A percentile compares a stretch with the other conserved stretches of the same genome.
phyloP scores from a whole-genome alignment of 306 rosid genomes.

The Castanea mollissima region DNA sequence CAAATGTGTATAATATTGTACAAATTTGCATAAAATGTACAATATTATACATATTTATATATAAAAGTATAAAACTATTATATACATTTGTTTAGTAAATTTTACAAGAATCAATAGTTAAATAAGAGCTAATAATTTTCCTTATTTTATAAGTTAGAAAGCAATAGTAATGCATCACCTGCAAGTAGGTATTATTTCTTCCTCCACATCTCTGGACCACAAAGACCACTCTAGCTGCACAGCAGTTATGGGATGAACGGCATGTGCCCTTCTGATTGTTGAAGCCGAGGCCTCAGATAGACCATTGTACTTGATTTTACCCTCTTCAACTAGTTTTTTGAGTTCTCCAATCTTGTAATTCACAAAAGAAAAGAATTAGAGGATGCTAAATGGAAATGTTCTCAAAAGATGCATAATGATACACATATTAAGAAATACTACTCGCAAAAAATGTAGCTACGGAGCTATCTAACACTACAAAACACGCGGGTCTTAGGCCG shows the following conservation, averaged over 20 bases:
- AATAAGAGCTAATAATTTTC: too few species aligned
- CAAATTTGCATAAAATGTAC: too few species aligned
- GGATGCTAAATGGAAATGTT: too few species aligned
- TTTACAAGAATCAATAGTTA: too few species aligned
- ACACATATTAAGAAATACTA: too few species aligned
- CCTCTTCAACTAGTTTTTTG: slow-evolving; percentile 58
- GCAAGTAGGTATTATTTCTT: slow-evolving; percentile 59
- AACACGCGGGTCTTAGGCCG: too few species aligned
- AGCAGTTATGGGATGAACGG: slow-evolving; percentile 65
- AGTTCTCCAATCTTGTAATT: slow-evolving; percentile 57
- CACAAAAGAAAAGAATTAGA: neutral
- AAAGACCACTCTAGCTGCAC: slow-evolving; percentile 63
- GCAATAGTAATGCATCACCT: slow-evolving; percentile 23
- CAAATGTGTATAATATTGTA: too few species aligned
- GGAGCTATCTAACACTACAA: too few species aligned
- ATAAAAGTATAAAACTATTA: too few species aligned
- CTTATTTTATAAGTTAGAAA: neutral
- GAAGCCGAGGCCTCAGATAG: slow-evolving; percentile 64
- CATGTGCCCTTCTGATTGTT: slow-evolving; percentile 76
- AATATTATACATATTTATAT: too few species aligned
- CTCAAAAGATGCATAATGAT: too few species aligned
- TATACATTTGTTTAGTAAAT: too few species aligned
- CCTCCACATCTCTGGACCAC: slow-evolving; percentile 60
- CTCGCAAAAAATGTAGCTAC: neutral
- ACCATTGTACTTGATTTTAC: slow-evolving; percentile 59